These are phyloP conservation scores for Paecilomyces sp. DNA, from an alignment of 2,329 filamentous ascomycete species.

Conservation along the genomic window DNA sequence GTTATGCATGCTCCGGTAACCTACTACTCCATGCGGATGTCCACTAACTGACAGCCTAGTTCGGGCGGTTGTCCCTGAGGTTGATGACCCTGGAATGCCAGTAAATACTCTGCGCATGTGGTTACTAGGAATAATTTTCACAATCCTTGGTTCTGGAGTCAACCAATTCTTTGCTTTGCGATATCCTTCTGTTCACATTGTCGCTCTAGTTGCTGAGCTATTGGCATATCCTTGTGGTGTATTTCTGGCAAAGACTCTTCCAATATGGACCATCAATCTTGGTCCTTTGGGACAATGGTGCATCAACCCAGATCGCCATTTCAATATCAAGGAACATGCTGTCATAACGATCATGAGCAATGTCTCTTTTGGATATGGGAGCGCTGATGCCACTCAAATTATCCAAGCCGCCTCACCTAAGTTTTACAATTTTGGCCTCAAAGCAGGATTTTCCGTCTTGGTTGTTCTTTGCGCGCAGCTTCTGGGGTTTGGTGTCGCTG, in stretches of 20 bases:
- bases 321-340: slow-evolving; percentile 43
- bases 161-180: slow-evolving; percentile 42
- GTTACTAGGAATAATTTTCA: slow-evolving; percentile 39
- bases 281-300: slow-evolving; percentile 7
- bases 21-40: neutral
- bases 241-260: slow-evolving; percentile 30
- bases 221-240: slow-evolving; percentile 37
- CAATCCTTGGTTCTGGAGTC: slow-evolving; percentile 37
- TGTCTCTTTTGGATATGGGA: slow-evolving; percentile 41
- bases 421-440: slow-evolving; percentile 36
- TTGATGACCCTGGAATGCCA: slow-evolving; percentile 19
- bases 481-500: slow-evolving; percentile 34
- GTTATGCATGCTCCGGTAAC: neutral
- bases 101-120: slow-evolving; percentile 31
- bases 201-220: slow-evolving; percentile 38
- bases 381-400: slow-evolving; percentile 40
- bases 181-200: slow-evolving; percentile 39
- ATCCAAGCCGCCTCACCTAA: slow-evolving; percentile 33
- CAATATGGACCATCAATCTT: slow-evolving; percentile 22
- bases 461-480: slow-evolving; percentile 33
- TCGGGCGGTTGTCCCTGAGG: slow-evolving; percentile 19
- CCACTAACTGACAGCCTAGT: slow-evolving; percentile 4
- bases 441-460: slow-evolving; percentile 31
- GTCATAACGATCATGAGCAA: slow-evolving; percentile 44
- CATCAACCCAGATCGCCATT: slow-evolving; percentile 37